Percentiles rank a stretch among this genome's conserved stretches.
phyloP scores from a whole-genome alignment of 805 yeast species.

The Suhomyces vadensis region DNA sequence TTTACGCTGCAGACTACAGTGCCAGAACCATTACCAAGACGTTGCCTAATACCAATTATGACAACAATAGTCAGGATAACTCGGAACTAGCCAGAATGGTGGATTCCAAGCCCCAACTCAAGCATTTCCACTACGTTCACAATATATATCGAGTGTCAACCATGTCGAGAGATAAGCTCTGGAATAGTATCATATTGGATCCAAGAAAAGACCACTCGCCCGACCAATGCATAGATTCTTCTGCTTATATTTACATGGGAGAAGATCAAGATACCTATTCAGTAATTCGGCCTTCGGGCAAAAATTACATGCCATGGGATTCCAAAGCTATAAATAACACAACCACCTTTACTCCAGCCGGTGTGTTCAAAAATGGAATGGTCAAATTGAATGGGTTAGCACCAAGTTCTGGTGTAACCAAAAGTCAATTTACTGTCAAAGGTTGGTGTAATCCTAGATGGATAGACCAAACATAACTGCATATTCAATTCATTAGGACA shows the following conservation, averaged over 20 bases:
- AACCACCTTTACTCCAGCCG: constrained; percentile 30
- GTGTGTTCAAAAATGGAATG: constrained; percentile 24
- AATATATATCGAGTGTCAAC: constrained; percentile 38
- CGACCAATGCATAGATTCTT: constrained; percentile 17
- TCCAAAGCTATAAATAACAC: neutral
- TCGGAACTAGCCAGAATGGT: constrained; percentile 16
- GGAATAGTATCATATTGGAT: constrained; percentile 53
- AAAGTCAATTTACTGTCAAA: constrained; percentile 48
- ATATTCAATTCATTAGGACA: neutral
- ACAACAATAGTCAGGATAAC: constrained; percentile 4
- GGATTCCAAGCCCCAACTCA: constrained; percentile 16
- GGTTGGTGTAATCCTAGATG: constrained; percentile 53
- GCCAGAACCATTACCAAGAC: constrained; percentile 29
- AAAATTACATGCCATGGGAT: constrained; percentile 13
- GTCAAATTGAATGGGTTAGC: constrained; percentile 29
- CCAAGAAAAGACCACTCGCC: constrained; percentile 49
- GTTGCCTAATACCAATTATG: constrained; percentile 23
- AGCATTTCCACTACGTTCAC: constrained; percentile 28
- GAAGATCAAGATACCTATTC: constrained; percentile 13
- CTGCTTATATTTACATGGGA: constrained; percentile 26
- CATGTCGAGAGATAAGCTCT: constrained; percentile 49
- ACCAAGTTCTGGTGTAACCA: constrained; percentile 41
- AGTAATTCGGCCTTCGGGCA: constrained; percentile 7
- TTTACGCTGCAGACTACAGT: constrained; percentile 52
- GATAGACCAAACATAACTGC: constrained; percentile 19